These are phyloP conservation scores for Aspergillus brasiliensis DNA, from an alignment of 2,329 filamentous ascomycete genomes.

Conservation along the genomic window DNA sequence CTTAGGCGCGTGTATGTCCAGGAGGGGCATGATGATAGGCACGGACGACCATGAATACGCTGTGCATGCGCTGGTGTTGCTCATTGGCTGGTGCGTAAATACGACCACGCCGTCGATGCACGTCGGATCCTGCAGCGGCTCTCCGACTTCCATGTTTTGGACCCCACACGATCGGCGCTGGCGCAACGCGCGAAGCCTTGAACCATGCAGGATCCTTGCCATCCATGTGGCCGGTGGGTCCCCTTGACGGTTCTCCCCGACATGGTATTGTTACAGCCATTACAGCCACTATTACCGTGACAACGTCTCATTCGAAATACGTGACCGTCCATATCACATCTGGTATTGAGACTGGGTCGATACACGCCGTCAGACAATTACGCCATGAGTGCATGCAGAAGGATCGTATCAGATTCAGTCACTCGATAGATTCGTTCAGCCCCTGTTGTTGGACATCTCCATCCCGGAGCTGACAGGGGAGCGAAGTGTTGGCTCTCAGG, in stretches of 20 bases:
- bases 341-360: not conserved
- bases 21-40: not conserved
- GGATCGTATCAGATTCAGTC: not conserved
- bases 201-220: not conserved
- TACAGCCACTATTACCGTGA: not conserved
- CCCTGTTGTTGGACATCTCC: not conserved
- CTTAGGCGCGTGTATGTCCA: not conserved
- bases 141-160: not conserved
- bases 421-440: not conserved
- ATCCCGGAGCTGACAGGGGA: not conserved
- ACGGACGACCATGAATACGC: not conserved
- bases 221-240: not conserved
- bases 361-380: not conserved
- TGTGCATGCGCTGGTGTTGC: not conserved
- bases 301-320: not conserved
- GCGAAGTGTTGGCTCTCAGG: not conserved
- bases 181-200: not conserved
- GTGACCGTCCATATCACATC: no score
- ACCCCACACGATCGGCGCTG: not conserved
- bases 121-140: not conserved
- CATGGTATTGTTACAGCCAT: no score
- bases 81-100: slow-evolving; percentile 1
- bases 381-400: not conserved
- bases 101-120: not conserved
- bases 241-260: not conserved